Base-by-base conservation (phyloP, 2,329 filamentous ascomycete genomes). In the Trichoderma hamatum region DNA sequence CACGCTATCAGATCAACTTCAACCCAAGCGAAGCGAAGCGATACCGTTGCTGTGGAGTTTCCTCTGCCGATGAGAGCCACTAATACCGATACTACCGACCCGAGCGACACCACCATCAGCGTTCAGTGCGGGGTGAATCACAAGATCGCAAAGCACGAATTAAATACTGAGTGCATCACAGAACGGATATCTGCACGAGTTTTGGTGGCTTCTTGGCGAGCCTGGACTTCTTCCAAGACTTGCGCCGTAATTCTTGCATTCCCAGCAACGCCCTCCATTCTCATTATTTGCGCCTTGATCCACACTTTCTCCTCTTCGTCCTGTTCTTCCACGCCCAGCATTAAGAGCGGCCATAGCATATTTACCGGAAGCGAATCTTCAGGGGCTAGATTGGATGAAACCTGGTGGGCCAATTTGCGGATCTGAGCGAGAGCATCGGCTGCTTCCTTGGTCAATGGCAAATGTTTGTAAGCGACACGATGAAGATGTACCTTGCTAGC, bases 401-500 rank as follows among this genome's bases (percentile, higher is more conserved):
- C 83, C 43, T 84, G 77, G 43, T 80, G 79, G 24, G 82, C 81
- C 3, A 86, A 77, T 14, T 77, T 79, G 32, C 83, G 82, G 70
- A 86, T 86, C 54, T 83, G 82, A n/a, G 75, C 74, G 66, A 86
- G 79, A 1, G 84, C 85, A 36, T 82, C 80, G 2, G 74, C 75
- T 1, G 84, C 81, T 64, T 86, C 83, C n/a, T 79, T 77, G 0
- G 85, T 86, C 52, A 86, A 77, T 1, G 86, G 85, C 5, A 87
- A 78, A 24, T 78, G 80, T 72, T 84, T 85, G 75, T 87, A 87
- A 2, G 86, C 86, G 10, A 88, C 85, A 2, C 85, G 81, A 72
- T 88, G 86, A 3, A 88, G 79, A 71, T 87, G 84, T 32, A 88
- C 81, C 71, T 84, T 85, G 72, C 82, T 84, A 7, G 85, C 85